These are phyloP conservation scores for Hanseniaspora singularis DNA, from an alignment of 805 yeast species.

Conservation along the genomic window DNA sequence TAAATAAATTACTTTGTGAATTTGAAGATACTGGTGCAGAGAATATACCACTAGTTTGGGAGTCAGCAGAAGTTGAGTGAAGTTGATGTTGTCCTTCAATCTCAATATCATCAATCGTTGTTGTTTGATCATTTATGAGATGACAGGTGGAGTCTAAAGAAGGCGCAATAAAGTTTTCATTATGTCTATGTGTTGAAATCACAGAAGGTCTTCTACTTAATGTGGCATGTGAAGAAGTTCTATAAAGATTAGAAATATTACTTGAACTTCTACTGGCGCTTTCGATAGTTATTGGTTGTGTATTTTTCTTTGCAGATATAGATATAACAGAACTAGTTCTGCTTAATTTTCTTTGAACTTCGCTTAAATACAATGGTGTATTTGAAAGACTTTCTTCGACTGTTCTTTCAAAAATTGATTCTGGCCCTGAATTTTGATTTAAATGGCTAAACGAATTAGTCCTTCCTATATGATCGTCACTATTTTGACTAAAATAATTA, in stretches of 20 bases:
- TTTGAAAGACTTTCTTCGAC: conserved; percentile 44
- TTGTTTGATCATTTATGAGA: conserved; percentile 41
- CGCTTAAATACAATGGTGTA: conserved; percentile 16
- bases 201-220: conserved; percentile 18
- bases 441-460: conserved; percentile 12
- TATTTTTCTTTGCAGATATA: conserved; percentile 4
- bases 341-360: conserved; percentile 19
- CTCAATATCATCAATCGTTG: conserved; percentile 58
- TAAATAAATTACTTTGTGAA: background rate
- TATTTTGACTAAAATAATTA: background rate
- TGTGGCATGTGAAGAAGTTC: conserved; percentile 17
- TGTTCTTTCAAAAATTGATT: conserved; percentile 49
- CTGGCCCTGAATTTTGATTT: background rate
- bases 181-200: conserved; percentile 26
- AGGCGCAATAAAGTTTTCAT: conserved; percentile 67
- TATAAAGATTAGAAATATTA: conserved; percentile 3
- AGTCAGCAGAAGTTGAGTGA: background rate
- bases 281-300: conserved; percentile 1
- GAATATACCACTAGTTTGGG: no score
- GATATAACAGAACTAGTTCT: conserved; percentile 16
- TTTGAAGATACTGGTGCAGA: background rate
- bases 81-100: conserved; percentile 38
- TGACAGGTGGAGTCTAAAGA: conserved; percentile 69
- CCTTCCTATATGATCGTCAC: conserved; percentile 14
- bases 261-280: conserved; percentile 7